Conservation (phyloP, 345 rosid genomes). For the Mallotus nudiflorus region DNA sequence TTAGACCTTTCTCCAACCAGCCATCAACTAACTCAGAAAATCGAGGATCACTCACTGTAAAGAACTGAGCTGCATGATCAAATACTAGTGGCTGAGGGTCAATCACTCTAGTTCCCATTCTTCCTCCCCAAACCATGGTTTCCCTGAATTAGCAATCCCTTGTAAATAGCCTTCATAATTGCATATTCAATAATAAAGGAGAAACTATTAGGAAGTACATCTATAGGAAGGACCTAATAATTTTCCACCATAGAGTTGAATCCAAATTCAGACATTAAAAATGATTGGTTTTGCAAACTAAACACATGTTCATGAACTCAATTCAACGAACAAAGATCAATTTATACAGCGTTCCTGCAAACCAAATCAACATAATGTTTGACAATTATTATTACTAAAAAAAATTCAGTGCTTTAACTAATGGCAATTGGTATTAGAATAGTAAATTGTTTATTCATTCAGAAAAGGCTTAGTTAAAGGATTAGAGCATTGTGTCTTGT, state of each 20-base stretch:
- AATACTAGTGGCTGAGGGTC: conserved; percentile 64
- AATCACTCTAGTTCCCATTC: conserved; percentile 82
- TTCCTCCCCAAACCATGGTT: conserved; percentile 96
- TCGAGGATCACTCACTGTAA: conserved; percentile 65
- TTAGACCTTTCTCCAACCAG: conserved; percentile 77
- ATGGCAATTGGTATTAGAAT: not conserved
- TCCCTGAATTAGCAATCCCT: conserved; percentile 42
- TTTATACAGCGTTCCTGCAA: not conserved
- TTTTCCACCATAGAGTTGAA: not conserved
- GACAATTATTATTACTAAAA: too few relatives aligned
- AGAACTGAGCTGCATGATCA: conserved; percentile 93
- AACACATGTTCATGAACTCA: not conserved
- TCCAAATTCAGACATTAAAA: not conserved
- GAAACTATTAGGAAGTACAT: not conserved
- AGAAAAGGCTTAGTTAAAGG: not conserved
- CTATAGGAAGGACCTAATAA: not conserved
- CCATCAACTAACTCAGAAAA: conserved; percentile 61
- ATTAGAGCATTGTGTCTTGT: not conserved
- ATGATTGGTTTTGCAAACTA: not conserved
- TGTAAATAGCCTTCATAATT: conserved; percentile 15
- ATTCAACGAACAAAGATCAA: not conserved
- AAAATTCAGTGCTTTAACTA: too few relatives aligned
- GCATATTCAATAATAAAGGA: not conserved
- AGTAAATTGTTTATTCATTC: not conserved
- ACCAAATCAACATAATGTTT: not conserved